These are phyloP conservation scores for Amanita rimosa DNA, from an alignment of 768 basidiomycete genomes.

Conservation along the genomic window DNA sequence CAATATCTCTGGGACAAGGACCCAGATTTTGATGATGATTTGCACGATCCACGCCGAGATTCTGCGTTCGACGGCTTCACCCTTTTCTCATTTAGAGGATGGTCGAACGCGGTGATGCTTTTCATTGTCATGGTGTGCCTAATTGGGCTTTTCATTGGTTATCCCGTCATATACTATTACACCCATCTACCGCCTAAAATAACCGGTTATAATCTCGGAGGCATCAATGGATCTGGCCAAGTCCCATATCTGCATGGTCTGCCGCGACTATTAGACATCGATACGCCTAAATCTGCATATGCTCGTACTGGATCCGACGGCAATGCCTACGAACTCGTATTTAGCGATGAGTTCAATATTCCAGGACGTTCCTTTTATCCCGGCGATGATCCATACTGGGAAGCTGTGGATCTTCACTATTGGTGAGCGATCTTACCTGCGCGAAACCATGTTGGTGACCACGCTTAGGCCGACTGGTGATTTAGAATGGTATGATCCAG, in stretches of 20 bases:
- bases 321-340: slow-evolving; percentile 68
- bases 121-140: slow-evolving; percentile 57
- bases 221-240: slow-evolving; percentile 81
- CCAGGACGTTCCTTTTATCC: slow-evolving; percentile 63
- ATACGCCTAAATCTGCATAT: slow-evolving; percentile 51
- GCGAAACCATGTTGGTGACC: slow-evolving; percentile 1
- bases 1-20: slow-evolving; percentile 75
- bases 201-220: slow-evolving; percentile 77
- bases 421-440: slow-evolving; percentile 34
- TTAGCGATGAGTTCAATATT: slow-evolving; percentile 65
- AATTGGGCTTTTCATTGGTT: slow-evolving; percentile 77
- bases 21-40: slow-evolving; percentile 79
- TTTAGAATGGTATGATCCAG: slow-evolving; percentile 77
- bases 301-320: slow-evolving; percentile 68
- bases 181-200: slow-evolving; percentile 20
- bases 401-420: slow-evolving; percentile 80
- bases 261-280: slow-evolving; percentile 61
- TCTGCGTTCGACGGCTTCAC: slow-evolving; percentile 60
- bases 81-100: slow-evolving; percentile 73
- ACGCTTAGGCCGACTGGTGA: slow-evolving; percentile 51
- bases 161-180: slow-evolving; percentile 66
- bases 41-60: slow-evolving; percentile 69
- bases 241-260: slow-evolving; percentile 66
- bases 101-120: slow-evolving; percentile 69
- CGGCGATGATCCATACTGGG: slow-evolving; percentile 79